Percentiles rank a stretch among this genome's conserved stretches.
Evolutionary conservation across 352 stramenopile species (phyloP).

Genomic region (Albugo candida): DNA sequence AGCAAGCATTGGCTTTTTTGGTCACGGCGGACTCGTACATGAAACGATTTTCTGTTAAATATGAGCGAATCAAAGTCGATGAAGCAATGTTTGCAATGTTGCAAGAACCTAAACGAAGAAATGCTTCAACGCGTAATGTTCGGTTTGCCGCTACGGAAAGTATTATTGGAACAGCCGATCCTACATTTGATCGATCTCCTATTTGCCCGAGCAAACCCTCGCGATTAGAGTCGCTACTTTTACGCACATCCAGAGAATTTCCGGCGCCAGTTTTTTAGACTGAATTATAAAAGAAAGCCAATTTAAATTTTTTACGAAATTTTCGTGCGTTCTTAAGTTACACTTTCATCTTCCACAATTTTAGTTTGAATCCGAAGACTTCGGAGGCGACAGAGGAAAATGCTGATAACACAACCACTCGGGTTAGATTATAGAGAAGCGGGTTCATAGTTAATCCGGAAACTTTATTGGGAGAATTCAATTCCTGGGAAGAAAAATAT

Average conservation of each 20-base stretch:
- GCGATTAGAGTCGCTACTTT: constrained; percentile 62
- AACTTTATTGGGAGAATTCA: constrained; percentile 82
- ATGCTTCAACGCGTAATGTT: constrained; percentile 9
- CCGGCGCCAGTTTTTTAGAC: constrained; percentile 44
- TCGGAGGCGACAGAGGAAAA: constrained; percentile 79
- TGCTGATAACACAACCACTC: constrained; percentile 74
- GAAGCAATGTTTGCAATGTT: constrained; percentile 62
- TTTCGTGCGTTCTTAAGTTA: constrained; percentile 11
- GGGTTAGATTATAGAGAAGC: constrained; percentile 77
- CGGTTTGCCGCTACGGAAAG: constrained; percentile 39
- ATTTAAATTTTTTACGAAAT: background rate
- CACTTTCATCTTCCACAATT: constrained; percentile 80
- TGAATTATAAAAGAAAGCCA: background rate
- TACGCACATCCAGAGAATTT: constrained; percentile 70
- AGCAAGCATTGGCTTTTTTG: constrained; percentile 60
- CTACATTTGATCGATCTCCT: constrained; percentile 48
- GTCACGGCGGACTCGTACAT: constrained; percentile 73
- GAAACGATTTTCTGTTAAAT: constrained; percentile 78
- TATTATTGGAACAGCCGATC: constrained; percentile 52
- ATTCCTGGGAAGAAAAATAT: constrained; percentile 22
- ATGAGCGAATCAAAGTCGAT: constrained; percentile 69
- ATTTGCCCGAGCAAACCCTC: constrained; percentile 57
- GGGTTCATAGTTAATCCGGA: constrained; percentile 82
- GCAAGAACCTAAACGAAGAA: constrained; percentile 6
- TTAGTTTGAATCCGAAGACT: constrained; percentile 83